These are phyloP conservation scores for Linum tenue DNA, from an alignment of 345 rosid genomes.

Conservation along the genomic window DNA sequence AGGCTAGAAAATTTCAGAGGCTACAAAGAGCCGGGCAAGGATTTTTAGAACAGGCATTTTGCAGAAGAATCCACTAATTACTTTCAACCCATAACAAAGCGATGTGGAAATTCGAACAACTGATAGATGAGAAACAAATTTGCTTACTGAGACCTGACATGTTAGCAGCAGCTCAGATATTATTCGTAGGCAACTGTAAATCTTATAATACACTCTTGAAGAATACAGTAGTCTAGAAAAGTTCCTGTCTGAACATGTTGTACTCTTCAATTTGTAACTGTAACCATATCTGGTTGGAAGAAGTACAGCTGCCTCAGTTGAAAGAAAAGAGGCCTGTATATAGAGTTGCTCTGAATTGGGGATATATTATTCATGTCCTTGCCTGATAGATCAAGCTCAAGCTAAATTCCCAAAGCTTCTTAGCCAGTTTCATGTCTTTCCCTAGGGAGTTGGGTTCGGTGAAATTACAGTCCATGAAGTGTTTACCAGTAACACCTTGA, in stretches of 20 bases:
- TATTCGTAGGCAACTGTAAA: conserved; percentile 10
- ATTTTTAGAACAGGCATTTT: background rate
- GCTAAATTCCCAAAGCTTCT: conserved; percentile 1
- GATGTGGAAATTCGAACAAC: background rate
- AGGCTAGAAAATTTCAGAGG: background rate
- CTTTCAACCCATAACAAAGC: conserved; percentile 53
- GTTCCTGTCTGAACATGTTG: background rate
- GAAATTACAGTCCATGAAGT: background rate
- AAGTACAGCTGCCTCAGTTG: conserved; percentile 3
- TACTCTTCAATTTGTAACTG: background rate
- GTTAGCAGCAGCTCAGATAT: conserved; percentile 1
- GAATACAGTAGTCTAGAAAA: conserved; percentile 8
- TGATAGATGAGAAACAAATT: background rate
- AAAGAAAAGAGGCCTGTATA: background rate
- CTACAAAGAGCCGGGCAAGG: background rate
- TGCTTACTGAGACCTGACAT: background rate
- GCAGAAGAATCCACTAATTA: background rate
- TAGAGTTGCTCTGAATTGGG: too few species aligned
- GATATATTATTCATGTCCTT: conserved; percentile 23
- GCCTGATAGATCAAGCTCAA: background rate
- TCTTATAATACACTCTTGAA: conserved; percentile 4
- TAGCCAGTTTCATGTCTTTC: background rate
- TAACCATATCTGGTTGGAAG: conserved; percentile 5
- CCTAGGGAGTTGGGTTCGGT: background rate
- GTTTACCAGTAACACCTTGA: conserved; percentile 27